A percentile compares a stretch with the other conserved stretches of the same genome.
phyloP scores from a whole-genome alignment of 1,284 basidiomycete genomes.

The Ganoderma boninense region DNA sequence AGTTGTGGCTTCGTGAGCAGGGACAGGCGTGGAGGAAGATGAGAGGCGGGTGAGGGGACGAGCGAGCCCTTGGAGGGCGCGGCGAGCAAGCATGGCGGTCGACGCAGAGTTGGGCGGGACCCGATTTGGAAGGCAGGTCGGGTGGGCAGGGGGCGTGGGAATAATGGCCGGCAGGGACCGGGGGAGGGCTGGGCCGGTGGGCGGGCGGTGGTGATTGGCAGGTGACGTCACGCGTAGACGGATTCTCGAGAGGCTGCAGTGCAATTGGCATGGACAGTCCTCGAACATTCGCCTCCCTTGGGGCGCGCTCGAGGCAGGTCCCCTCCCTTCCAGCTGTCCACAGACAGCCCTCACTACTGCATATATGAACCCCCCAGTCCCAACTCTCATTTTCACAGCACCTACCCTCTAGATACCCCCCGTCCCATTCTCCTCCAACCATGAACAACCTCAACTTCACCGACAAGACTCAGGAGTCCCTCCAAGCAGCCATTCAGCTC shows the following conservation, averaged over 20 bases:
- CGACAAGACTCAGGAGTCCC: slow-evolving; percentile 75
- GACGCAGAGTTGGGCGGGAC: slow-evolving; percentile 26
- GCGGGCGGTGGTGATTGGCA: background rate
- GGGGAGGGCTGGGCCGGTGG: slow-evolving; percentile 9
- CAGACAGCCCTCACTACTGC: slow-evolving; percentile 16
- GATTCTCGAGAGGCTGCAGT: slow-evolving; percentile 4
- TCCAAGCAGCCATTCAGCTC: slow-evolving; percentile 77
- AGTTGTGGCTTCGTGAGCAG: slow-evolving; percentile 40
- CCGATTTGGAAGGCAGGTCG: slow-evolving; percentile 24
- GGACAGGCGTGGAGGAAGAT: slow-evolving; percentile 35
- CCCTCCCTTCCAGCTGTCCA: slow-evolving; percentile 27
- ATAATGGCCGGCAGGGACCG: slow-evolving; percentile 29
- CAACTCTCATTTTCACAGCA: slow-evolving; percentile 30
- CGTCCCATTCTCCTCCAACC: slow-evolving; percentile 24
- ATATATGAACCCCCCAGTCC: slow-evolving; percentile 35
- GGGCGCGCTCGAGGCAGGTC: slow-evolving; percentile 23
- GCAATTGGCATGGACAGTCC: slow-evolving; percentile 16
- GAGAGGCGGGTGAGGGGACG: slow-evolving; percentile 44
- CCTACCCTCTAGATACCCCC: slow-evolving; percentile 33
- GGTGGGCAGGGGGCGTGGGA: slow-evolving; percentile 32
- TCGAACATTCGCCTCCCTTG: slow-evolving; percentile 27
- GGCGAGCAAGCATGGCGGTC: slow-evolving; percentile 48
- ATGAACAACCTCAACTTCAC: slow-evolving; percentile 78
- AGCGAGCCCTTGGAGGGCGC: slow-evolving; percentile 43
- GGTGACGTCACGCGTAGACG: slow-evolving; percentile 30